Base-by-base conservation (phyloP, 495 filamentous ascomycete species). In the Xylaria sp. region DNA sequence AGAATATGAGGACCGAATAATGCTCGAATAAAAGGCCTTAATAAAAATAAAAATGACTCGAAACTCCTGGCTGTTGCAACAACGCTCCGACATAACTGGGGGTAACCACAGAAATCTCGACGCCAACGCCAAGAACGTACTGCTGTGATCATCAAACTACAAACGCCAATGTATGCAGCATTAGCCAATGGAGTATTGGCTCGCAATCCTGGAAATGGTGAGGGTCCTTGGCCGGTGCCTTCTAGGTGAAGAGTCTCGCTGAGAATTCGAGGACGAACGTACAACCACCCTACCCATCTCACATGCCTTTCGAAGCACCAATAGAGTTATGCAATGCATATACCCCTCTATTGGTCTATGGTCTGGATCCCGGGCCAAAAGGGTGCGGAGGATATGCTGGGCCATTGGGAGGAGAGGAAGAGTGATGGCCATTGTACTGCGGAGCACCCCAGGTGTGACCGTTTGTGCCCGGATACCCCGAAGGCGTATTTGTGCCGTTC, bases 101-200 rank as follows among this genome's bases (percentile, higher is more conserved):
- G 19, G 43, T 43, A 55, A 63, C 53, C 57, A 52, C 67, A 43
- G 55, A 62, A 44, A 61, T 70, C 55, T 74, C 71, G 73, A 77
- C 73, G 72, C 77, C 77, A 52, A 77, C 72, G 75, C 77, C 76
- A 74, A 73, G 74, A 76, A 69, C 73, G 77, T 73, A 78, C 59
- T 69, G 64, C 70, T 61, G 74, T 71, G 71, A 74, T 72, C 73
- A 72, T 75, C 73, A 61, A 71, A 71, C 70, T 71, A 73, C 73
- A 77, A 78, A 78, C 75, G 71, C 74, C 67, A 75, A 52, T 67
- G 76, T 67, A 77, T 78, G 75, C 75, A 77, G 71, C 75, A 73
- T 74, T 75, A 78, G 70, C 75, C 75, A 77, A 67, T 68, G 58
- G 69, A 69, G 68, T 69, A 74, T 67, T 48, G 53, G 57, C 72